These are phyloP conservation scores for Penicillium pancosmium DNA, from an alignment of 495 filamentous ascomycete genomes.

Conservation along the genomic window DNA sequence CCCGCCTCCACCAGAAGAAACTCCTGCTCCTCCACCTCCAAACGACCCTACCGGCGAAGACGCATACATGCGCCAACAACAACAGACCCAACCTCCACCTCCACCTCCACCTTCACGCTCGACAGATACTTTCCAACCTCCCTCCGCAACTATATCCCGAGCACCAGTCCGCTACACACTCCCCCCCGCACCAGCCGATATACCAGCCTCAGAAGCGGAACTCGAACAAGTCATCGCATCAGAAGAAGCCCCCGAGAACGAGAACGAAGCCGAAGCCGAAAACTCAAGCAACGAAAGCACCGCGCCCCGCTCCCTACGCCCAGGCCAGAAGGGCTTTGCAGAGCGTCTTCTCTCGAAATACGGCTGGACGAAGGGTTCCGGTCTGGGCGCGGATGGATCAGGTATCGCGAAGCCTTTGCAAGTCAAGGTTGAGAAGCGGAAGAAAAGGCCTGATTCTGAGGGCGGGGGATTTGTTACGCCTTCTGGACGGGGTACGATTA, in stretches of 20 bases:
- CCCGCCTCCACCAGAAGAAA: slow-evolving; percentile 44
- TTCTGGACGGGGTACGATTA: slow-evolving; percentile 75
- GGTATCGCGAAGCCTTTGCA: slow-evolving; percentile 83
- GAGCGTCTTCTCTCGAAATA: slow-evolving; percentile 86
- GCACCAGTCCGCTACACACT: slow-evolving; percentile 83
- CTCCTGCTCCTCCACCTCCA: slow-evolving; percentile 39
- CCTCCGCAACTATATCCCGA: slow-evolving; percentile 70
- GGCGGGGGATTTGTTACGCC: slow-evolving; percentile 75
- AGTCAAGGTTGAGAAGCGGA: slow-evolving; percentile 80
- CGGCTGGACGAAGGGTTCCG: slow-evolving; percentile 87
- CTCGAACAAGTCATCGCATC: slow-evolving; percentile 54
- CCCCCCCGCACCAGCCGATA: slow-evolving; percentile 59
- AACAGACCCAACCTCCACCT: slow-evolving; percentile 34
- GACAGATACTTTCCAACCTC: slow-evolving; percentile 44
- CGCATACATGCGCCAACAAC: slow-evolving; percentile 65
- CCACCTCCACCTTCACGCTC: slow-evolving; percentile 34
- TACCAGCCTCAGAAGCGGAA: slow-evolving; percentile 59
- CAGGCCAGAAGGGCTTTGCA: slow-evolving; percentile 83
- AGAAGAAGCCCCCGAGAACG: slow-evolving; percentile 46
- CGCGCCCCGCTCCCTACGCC: slow-evolving; percentile 63
- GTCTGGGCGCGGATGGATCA: slow-evolving; percentile 75
- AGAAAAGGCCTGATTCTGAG: slow-evolving; percentile 75
- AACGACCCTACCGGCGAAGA: slow-evolving; percentile 68
- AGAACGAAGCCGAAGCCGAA: slow-evolving; percentile 17
- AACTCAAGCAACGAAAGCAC: slow-evolving; percentile 47